Base-by-base conservation (phyloP, 202 grass and related monocot species). In the Bolboschoenoplectus hybrid region DNA sequence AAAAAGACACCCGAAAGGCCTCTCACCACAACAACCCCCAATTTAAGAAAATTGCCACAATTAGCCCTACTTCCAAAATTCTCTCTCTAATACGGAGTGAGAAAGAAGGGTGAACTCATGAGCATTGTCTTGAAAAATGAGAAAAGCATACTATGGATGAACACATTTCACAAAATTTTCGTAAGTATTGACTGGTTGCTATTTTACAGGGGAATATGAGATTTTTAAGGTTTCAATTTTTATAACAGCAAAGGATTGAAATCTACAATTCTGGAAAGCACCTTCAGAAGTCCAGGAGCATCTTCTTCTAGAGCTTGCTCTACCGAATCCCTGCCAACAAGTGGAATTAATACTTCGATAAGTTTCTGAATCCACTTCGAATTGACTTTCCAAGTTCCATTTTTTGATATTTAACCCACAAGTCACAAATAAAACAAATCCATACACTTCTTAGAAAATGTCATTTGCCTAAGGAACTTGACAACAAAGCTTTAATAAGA, bases 241-340 rank as follows among this genome's bases (percentile, higher is more conserved):
- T 56, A 58, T 82, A 57, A 58, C 32, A 20, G 40, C 2, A 40
- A 60, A 53, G 74, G 46, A 40, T 80, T 68, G 73, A 79, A 64
- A 52, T 7, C 64, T 83, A n/a, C 39, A 45, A 43, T 19, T 43
- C 67, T 71, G 88, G 78, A 20, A 58, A 74, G 14, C 66, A 98
- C 95, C 90, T 98, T 85, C 12, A 98, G 56, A 93, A 98, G 95
- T 67, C 95, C 93, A 41, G 95, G 95, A 85, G 93, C 95, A 95
- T 98, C 95, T 93, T 95, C 95, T 40, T 98, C 93, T 10, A 98
- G 90, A 80, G 95, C 95, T 17, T 81, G 85, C 89, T 94, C 92
- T 58, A 90, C 88, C 47, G 95, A 95, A 93, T 93, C 87, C 93
- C 95, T 98, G 92, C 80, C 2, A 84, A 49, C 62, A 83, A 53